Conservation (phyloP, 192 early-diverging fungal genomes). For the Coemansia sp. region DNA sequence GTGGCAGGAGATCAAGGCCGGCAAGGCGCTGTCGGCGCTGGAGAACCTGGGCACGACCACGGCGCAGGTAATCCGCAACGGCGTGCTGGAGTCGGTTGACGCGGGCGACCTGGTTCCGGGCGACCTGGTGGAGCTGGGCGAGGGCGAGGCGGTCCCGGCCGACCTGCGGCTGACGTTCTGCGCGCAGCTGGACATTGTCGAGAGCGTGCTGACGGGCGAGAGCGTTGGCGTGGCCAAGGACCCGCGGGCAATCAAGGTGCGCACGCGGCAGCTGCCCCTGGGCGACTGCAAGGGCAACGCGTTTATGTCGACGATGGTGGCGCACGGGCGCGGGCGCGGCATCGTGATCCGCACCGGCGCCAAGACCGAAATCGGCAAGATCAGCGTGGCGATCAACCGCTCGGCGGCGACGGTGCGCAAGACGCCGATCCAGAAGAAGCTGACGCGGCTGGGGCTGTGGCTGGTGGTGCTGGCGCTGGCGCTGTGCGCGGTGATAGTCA, state of each 20-base stretch:
- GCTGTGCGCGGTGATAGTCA: constrained; percentile 78
- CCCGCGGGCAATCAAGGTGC: constrained; percentile 47
- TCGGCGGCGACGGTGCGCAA: constrained; percentile 49
- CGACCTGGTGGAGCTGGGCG: constrained; percentile 77
- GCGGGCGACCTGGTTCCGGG: constrained; percentile 78
- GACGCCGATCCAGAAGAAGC: constrained; percentile 70
- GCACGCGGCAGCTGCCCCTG: constrained; percentile 57
- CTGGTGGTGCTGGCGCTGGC: constrained; percentile 80
- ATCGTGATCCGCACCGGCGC: constrained; percentile 87
- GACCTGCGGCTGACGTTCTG: constrained; percentile 72
- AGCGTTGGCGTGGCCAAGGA: constrained; percentile 66
- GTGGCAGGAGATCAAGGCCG: constrained; percentile 94
- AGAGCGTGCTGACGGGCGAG: constrained; percentile 71
- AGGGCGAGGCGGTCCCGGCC: constrained; percentile 85
- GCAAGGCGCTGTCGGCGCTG: constrained; percentile 85
- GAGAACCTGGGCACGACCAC: constrained; percentile 76
- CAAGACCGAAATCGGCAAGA: constrained; percentile 91
- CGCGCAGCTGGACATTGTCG: constrained; percentile 61
- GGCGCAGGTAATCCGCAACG: constrained; percentile 74
- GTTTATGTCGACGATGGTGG: constrained; percentile 93
- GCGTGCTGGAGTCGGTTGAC: constrained; percentile 69
- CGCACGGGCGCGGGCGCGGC: constrained; percentile 85
- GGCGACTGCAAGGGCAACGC: constrained; percentile 95
- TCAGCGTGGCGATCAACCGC: constrained; percentile 78
- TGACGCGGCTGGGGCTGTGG: constrained; percentile 74